Evolutionary conservation across 306 rosid species (phyloP), one percentile per base, ranked within the genome.

Genomic region (Oemleria cerasiformis): DNA sequence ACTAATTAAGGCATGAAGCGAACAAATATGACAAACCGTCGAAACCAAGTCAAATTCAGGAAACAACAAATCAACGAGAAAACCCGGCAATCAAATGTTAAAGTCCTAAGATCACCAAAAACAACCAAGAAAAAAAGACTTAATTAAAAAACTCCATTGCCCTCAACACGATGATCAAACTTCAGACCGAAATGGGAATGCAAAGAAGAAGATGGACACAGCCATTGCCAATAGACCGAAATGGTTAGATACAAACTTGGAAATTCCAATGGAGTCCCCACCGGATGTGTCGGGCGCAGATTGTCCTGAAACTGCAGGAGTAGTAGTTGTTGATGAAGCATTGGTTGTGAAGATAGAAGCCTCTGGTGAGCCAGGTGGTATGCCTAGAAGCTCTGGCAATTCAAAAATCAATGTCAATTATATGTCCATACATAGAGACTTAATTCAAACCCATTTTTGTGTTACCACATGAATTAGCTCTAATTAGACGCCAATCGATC

Each of bases 261-360:
- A 47, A 45, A 55, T 19, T 55, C 86, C 92, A 7, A 11, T n/a
- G 7, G 78, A 20, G 1, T 3, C 50, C 36, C 36, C 36, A 13
- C 39, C 47, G 1, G 68, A 68, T 54, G 67, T 61, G 39, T 9
- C 55, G 2, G 16, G 76, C 0, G 69, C 55, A 17, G 80, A 13
- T 16, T 42, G 43, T 42, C 74, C 65, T 3, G 47, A 6, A 2
- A 62, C 34, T 41, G 34, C 36, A 8, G 67, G 3, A 20, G 71
- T 13, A 21, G 69, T 56, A 2, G 71, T 12, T 3, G 82, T 2
- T 0, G 78, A 1, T 45, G 66, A 1, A 5, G 51, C 34, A 42
- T 68, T 42, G 10, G 65, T 89, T 74, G 80, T 80, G 76, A 94
- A 94, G 19, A 91, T 85, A 4, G 96, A 92, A 9, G 96, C 98